These are phyloP conservation scores for Microbotryum intermedium DNA, from an alignment of 1,284 basidiomycete genomes.

Conservation along the genomic window DNA sequence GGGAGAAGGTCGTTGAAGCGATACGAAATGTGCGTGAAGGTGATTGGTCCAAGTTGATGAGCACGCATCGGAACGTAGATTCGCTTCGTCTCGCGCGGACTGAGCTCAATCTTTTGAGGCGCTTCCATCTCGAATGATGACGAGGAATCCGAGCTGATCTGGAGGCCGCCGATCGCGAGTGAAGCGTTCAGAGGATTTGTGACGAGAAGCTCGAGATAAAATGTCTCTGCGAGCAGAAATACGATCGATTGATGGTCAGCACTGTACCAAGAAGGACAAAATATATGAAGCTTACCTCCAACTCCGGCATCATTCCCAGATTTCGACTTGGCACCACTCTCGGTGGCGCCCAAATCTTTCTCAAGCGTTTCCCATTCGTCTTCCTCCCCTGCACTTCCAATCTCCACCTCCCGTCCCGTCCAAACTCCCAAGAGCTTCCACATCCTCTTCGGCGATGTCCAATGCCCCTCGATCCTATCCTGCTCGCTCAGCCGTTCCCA, in stretches of 20 bases:
- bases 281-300: slow-evolving; percentile 32
- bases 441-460: no score
- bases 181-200: slow-evolving; percentile 43
- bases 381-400: background rate
- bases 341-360: slow-evolving; percentile 26
- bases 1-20: slow-evolving; percentile 43
- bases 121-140: slow-evolving; percentile 28
- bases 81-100: slow-evolving; percentile 38
- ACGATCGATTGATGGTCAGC: background rate
- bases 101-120: slow-evolving; percentile 37
- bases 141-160: slow-evolving; percentile 8
- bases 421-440: no score
- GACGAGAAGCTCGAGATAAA: slow-evolving; percentile 41
- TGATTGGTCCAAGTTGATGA: slow-evolving; percentile 27
- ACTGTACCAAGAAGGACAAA: background rate
- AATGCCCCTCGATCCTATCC: no score
- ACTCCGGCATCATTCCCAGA: slow-evolving; percentile 32
- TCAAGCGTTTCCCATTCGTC: slow-evolving; percentile 17
- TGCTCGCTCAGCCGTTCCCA: slow-evolving; percentile 36
- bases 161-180: slow-evolving; percentile 32
- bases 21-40: slow-evolving; percentile 38
- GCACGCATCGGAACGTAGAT: slow-evolving; percentile 36
- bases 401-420: background rate
- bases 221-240: slow-evolving; percentile 33
- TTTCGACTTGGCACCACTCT: slow-evolving; percentile 29